Conservation (phyloP, 345 rosid genomes). For the Hibiscus syriacus region DNA sequence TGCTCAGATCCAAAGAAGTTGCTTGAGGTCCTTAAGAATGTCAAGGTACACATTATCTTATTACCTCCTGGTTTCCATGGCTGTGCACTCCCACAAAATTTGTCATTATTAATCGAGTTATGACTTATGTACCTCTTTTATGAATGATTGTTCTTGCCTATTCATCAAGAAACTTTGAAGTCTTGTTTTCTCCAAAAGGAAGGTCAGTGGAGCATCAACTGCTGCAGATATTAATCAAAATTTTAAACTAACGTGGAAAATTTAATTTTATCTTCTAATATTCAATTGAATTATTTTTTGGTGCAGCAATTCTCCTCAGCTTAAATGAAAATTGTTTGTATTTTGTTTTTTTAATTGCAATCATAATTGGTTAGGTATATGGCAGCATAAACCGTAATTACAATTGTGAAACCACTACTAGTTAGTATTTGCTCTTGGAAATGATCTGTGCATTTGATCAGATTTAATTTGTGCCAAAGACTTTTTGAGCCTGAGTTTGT, state of each 20-base stretch:
- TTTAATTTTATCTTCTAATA: background rate
- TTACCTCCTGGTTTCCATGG: background rate
- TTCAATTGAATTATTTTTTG: background rate
- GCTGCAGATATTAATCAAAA: background rate
- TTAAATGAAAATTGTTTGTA: background rate
- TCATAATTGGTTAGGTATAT: background rate
- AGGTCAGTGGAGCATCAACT: background rate
- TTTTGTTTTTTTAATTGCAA: background rate
- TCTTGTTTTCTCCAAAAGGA: background rate
- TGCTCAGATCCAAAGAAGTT: constrained; percentile 72
- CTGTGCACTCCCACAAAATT: background rate
- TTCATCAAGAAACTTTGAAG: background rate
- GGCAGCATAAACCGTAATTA: background rate
- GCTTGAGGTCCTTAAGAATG: constrained; percentile 55
- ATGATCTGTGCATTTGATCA: background rate
- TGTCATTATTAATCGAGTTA: background rate
- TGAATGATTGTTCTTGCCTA: background rate
- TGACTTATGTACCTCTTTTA: background rate
- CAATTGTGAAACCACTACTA: background rate
- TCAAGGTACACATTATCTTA: constrained; percentile 49
- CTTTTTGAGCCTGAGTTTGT: background rate
- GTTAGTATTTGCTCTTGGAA: background rate
- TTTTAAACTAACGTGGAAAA: background rate
- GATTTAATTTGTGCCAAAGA: background rate
- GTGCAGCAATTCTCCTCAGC: background rate